Evolutionary conservation across 2,329 filamentous ascomycete species (phyloP).

Genomic region (Fusarium stilboides): DNA sequence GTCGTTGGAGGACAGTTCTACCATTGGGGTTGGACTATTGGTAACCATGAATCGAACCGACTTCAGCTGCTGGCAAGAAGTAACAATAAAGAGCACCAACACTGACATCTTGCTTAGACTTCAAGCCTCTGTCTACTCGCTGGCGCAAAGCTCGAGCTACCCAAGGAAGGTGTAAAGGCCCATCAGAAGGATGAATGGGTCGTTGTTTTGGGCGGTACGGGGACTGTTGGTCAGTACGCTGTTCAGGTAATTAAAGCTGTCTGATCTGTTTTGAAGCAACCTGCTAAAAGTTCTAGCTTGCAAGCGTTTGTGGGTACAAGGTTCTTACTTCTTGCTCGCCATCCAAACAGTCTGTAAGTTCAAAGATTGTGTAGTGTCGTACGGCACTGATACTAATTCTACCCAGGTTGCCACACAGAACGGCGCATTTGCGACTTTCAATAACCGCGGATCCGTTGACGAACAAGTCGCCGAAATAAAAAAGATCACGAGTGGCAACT

Average conservation of each 20-base stretch:
- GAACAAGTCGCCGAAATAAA: constrained; percentile 53
- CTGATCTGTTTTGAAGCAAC: fast-evolving
- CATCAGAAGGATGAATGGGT: constrained; percentile 54
- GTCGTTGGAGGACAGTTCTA: constrained; percentile 51
- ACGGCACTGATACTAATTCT: background rate
- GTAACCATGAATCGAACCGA: constrained; percentile 36
- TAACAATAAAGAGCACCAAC: background rate
- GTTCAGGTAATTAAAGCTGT: constrained; percentile 47
- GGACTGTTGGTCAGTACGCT: constrained; percentile 55
- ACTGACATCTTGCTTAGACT: constrained; percentile 47
- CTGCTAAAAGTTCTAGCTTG: constrained; percentile 47
- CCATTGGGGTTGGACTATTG: constrained; percentile 55
- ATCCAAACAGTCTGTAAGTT: constrained; percentile 47
- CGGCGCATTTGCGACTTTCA: constrained; percentile 54
- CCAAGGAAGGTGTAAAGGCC: constrained; percentile 27
- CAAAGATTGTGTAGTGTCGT: no score
- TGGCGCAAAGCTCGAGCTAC: constrained; percentile 48
- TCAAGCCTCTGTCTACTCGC: constrained; percentile 53
- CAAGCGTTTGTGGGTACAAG: constrained; percentile 55
- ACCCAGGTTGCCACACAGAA: constrained; percentile 46
- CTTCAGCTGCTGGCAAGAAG: background rate
- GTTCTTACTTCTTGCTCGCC: constrained; percentile 57
- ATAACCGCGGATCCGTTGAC: constrained; percentile 49
- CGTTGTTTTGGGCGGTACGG: constrained; percentile 55
- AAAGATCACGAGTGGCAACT: constrained; percentile 53